These are phyloP conservation scores for Ogataea corticis DNA, from an alignment of 805 yeast species.

Conservation along the genomic window DNA sequence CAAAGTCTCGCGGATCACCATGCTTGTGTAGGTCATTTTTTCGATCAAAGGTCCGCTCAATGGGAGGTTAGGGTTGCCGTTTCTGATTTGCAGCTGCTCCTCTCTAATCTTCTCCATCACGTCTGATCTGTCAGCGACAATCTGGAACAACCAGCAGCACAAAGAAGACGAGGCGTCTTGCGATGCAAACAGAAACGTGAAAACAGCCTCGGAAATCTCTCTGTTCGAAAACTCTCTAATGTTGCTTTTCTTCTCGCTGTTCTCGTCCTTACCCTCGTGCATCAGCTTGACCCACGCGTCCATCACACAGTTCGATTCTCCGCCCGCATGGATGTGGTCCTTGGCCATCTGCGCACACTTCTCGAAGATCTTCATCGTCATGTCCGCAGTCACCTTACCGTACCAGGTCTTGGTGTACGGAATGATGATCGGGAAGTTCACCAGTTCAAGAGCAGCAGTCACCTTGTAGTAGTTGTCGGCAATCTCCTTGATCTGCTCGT, in stretches of 20 bases:
- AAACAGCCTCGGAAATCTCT: conserved; percentile 94
- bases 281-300: conserved; percentile 92
- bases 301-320: conserved; percentile 83
- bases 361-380: conserved; percentile 90
- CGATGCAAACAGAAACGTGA: conserved; percentile 95
- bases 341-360: conserved; percentile 87
- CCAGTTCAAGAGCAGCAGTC: conserved; percentile 95
- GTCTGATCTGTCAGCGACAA: conserved; percentile 94
- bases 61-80: conserved; percentile 64
- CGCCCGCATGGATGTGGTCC: conserved; percentile 72
- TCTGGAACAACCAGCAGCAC: conserved; percentile 98
- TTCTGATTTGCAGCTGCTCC: conserved; percentile 85
- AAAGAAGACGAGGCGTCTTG: conserved; percentile 98
- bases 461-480: conserved; percentile 91
- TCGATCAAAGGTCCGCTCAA: conserved; percentile 75
- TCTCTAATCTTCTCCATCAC: conserved; percentile 82
- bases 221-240: conserved; percentile 83
- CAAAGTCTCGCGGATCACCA: conserved; percentile 89
- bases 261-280: conserved; percentile 62
- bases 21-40: conserved; percentile 81
- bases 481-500: conserved; percentile 81
- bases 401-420: conserved; percentile 99
- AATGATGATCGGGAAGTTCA: conserved; percentile 93
- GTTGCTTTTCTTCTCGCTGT: conserved; percentile 53
- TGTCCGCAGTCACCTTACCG: conserved; percentile 90